Conservation (phyloP, 441 rosid genomes). For the Cnidoscolus chayamansa region DNA sequence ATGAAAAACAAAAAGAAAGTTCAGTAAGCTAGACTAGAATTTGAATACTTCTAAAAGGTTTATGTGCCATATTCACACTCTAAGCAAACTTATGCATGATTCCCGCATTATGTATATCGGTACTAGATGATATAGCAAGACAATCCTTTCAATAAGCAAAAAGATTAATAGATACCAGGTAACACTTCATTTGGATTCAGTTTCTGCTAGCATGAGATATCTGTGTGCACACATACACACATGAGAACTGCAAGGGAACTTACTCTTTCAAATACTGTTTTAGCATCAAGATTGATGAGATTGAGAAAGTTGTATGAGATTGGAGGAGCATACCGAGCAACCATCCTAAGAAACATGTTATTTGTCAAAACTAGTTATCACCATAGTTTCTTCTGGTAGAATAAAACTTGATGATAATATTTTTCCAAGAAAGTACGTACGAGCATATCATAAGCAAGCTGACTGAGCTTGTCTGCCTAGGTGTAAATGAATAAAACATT, state of each 20-base stretch:
- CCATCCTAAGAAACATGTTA: slow-evolving; percentile 56
- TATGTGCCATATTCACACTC: background rate
- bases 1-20: no score
- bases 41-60: slow-evolving; percentile 1
- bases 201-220: slow-evolving; percentile 3
- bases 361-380: slow-evolving; percentile 24
- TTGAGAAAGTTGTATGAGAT: slow-evolving; percentile 93
- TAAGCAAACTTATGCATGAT: background rate
- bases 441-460: slow-evolving; percentile 98
- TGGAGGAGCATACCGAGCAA: slow-evolving; percentile 98
- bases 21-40: background rate
- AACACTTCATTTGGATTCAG: slow-evolving; percentile 1
- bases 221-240: background rate
- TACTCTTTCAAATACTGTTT: slow-evolving; percentile 89
- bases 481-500: slow-evolving; percentile 97
- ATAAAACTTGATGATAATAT: slow-evolving; percentile 7
- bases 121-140: slow-evolving; percentile 4
- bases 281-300: slow-evolving; percentile 64
- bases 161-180: background rate
- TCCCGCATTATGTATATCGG: background rate
- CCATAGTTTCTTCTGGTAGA: background rate
- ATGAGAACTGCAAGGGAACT: slow-evolving; percentile 15
- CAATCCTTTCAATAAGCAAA: background rate
- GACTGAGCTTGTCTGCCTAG: slow-evolving; percentile 94
- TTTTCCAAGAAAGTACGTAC: slow-evolving; percentile 47